phyloP scores from a whole-genome alignment of 164 flowering plant genomes.

The Magnolia officinalis region DNA sequence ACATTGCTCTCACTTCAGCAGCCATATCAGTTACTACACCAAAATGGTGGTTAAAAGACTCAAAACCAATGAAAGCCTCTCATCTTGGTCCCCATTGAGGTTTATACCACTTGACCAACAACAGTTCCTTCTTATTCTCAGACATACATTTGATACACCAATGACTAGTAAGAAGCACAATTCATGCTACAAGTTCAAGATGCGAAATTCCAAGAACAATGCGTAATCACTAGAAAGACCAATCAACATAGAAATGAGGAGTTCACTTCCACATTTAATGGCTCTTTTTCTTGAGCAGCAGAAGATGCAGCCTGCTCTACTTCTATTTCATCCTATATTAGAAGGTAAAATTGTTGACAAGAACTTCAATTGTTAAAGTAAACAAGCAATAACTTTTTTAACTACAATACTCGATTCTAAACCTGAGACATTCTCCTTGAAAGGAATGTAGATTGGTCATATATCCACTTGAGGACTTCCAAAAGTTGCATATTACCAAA shows the following conservation, averaged over 20 bases:
- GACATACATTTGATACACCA: too few relatives aligned
- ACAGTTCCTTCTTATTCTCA: too few relatives aligned
- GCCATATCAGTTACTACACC: too few relatives aligned
- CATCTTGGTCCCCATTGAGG: too few relatives aligned
- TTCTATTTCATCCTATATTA: conserved; percentile 8
- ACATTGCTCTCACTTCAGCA: too few relatives aligned
- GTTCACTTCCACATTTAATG: neutral
- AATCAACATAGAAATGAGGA: neutral
- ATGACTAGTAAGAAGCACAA: neutral
- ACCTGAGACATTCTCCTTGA: conserved; percentile 29
- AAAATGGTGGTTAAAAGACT: too few relatives aligned
- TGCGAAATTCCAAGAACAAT: neutral
- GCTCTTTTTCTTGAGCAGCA: neutral
- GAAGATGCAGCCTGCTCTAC: neutral
- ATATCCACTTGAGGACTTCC: conserved; percentile 26
- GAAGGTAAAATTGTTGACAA: neutral
- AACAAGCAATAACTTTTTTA: conserved; percentile 1
- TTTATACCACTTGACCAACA: too few relatives aligned
- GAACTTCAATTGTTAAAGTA: neutral
- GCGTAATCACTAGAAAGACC: neutral
- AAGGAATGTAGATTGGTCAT: conserved; percentile 12
- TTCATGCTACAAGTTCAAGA: neutral
- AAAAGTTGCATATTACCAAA: conserved; percentile 41
- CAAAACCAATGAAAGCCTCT: too few relatives aligned
- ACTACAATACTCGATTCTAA: neutral